Conservation (phyloP, 2,329 filamentous ascomycete genomes). For the Fusarium torulosum region DNA sequence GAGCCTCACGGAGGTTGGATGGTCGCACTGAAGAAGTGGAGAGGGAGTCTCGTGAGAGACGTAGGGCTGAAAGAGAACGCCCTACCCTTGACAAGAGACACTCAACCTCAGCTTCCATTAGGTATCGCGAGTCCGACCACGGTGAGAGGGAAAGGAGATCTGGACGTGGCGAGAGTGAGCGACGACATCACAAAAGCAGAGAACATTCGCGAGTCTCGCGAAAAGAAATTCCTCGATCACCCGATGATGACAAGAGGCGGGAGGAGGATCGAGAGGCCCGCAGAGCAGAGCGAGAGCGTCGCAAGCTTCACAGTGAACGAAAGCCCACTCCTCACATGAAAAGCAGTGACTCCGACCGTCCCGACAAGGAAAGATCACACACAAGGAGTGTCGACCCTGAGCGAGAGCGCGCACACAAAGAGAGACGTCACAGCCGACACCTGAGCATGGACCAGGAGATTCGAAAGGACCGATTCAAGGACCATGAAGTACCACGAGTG, state of each 20-base stretch:
- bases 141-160: constrained; percentile 8
- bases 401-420: constrained; percentile 5
- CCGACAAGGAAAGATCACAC: constrained; percentile 7
- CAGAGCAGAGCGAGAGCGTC: constrained; percentile 27
- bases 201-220: constrained; percentile 17
- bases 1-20: constrained; percentile 13
- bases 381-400: constrained; percentile 12
- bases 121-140: constrained; percentile 6
- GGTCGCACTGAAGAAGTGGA: constrained; percentile 17
- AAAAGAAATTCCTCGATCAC: constrained; percentile 1
- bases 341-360: constrained; percentile 14
- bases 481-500: constrained; percentile 4
- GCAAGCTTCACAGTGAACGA: constrained; percentile 21
- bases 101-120: constrained; percentile 20
- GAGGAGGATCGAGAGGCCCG: constrained; percentile 23
- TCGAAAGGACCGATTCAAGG: constrained; percentile 5
- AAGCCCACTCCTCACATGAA: constrained; percentile 3
- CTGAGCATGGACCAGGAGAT: constrained; percentile 24
- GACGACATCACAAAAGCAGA: constrained; percentile 14
- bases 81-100: constrained; percentile 24
- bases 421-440: constrained; percentile 18
- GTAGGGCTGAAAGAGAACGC: constrained; percentile 17
- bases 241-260: neutral
- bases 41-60: constrained; percentile 12
- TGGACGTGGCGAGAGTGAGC: constrained; percentile 1